Conservation (phyloP, 768 basidiomycete genomes). For the Hortiboletus campestris region DNA sequence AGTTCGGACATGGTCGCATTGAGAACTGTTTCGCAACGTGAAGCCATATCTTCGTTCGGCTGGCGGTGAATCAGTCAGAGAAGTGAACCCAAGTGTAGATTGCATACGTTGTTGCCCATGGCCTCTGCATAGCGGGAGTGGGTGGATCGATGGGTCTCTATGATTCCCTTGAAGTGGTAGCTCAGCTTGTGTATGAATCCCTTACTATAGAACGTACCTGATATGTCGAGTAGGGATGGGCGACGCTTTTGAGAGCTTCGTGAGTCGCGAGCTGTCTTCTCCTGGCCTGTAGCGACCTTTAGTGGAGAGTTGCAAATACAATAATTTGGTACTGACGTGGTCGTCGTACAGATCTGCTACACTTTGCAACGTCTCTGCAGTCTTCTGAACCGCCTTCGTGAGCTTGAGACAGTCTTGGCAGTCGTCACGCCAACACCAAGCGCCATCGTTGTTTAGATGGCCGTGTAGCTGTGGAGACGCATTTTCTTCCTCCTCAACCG, state of each 20-base stretch:
- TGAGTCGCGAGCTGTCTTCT: slow-evolving; percentile 71
- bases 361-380: slow-evolving; percentile 67
- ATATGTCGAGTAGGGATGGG: slow-evolving; percentile 72
- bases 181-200: neutral
- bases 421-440: slow-evolving; percentile 85
- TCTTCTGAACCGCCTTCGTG: slow-evolving; percentile 76
- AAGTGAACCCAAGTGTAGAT: neutral
- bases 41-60: slow-evolving; percentile 63
- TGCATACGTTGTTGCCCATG: slow-evolving; percentile 29
- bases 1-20: slow-evolving; percentile 90
- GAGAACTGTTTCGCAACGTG: slow-evolving; percentile 82
- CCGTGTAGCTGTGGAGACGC: slow-evolving; percentile 46
- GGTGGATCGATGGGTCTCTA: slow-evolving; percentile 75
- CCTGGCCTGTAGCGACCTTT: slow-evolving; percentile 51
- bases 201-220: slow-evolving; percentile 41
- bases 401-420: slow-evolving; percentile 76
- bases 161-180: slow-evolving; percentile 46
- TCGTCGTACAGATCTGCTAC: slow-evolving; percentile 80
- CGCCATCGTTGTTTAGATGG: slow-evolving; percentile 65
- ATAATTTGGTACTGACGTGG: slow-evolving; percentile 51
- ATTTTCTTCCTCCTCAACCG: slow-evolving; percentile 48
- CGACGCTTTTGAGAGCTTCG: slow-evolving; percentile 70
- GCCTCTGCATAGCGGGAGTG: slow-evolving; percentile 63
- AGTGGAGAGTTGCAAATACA: slow-evolving; percentile 1
- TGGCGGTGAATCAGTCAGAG: slow-evolving; percentile 24